Evolutionary conservation across 163 green algal genomes (phyloP).

Genomic region (Chlorella variabilis): DNA sequence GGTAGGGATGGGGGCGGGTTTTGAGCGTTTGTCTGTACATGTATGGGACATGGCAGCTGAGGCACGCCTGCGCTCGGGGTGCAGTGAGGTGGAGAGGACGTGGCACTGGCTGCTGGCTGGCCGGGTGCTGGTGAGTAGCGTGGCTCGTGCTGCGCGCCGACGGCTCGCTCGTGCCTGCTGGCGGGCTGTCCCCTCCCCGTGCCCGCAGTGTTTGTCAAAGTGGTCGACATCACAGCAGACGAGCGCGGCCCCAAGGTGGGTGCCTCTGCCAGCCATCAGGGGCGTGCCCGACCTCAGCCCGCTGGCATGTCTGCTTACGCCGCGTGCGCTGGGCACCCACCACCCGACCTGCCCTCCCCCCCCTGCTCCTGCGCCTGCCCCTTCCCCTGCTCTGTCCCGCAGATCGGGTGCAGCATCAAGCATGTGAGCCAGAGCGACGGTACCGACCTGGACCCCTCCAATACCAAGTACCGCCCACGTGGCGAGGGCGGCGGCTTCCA

Average conservation of each 20-base stretch:
- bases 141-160: not conserved
- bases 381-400: not conserved
- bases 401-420: constrained; percentile 54
- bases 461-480: constrained; percentile 43
- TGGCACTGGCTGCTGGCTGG: too few relatives aligned
- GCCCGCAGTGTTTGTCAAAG: constrained; percentile 73
- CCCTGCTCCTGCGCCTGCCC: not conserved
- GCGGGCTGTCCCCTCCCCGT: not conserved
- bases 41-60: too few relatives aligned
- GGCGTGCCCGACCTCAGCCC: too few relatives aligned
- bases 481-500: constrained; percentile 28
- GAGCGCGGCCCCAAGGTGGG: constrained; percentile 44
- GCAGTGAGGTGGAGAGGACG: too few relatives aligned
- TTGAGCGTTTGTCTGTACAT: not conserved
- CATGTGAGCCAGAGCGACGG: constrained; percentile 71
- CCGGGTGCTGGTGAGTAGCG: too few relatives aligned
- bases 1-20: not conserved
- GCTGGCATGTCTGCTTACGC: too few relatives aligned
- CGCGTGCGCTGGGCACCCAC: too few relatives aligned
- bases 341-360: not conserved
- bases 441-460: constrained; percentile 71
- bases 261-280: too few relatives aligned
- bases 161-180: not conserved
- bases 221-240: constrained; percentile 70
- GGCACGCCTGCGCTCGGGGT: too few relatives aligned